These are phyloP conservation scores for Trypanosoma boissoni DNA, from an alignment of 208 protist species.

Conservation along the genomic window DNA sequence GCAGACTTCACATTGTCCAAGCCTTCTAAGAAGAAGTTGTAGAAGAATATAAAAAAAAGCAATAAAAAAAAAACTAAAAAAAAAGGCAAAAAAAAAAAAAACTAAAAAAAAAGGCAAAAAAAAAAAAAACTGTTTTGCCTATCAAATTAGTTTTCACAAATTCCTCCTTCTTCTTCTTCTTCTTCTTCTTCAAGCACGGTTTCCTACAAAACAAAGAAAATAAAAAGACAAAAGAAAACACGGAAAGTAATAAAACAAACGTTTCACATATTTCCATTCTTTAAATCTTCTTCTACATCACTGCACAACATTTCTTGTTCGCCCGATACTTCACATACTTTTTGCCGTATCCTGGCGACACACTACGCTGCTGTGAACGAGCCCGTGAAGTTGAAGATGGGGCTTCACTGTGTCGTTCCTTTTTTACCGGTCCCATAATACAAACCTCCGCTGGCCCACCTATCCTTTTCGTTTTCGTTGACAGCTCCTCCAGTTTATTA, in stretches of 20 bases:
- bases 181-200: too few species aligned
- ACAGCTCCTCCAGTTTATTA: too few species aligned
- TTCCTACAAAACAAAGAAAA: too few species aligned
- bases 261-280: background rate
- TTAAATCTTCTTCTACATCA: background rate
- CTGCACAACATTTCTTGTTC: background rate
- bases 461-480: too few species aligned
- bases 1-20: too few species aligned
- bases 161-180: background rate
- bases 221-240: too few species aligned
- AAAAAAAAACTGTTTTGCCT: too few species aligned
- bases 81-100: background rate
- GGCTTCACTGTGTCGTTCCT: slow-evolving; percentile 1
- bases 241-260: too few species aligned
- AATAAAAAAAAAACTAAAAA: slow-evolving; percentile 10
- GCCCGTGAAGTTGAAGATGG: background rate
- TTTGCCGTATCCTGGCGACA: background rate
- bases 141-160: too few species aligned
- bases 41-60: slow-evolving; percentile 1
- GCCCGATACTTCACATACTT: background rate
- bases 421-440: too few species aligned
- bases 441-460: too few species aligned
- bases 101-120: slow-evolving; percentile 11
- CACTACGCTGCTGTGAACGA: background rate
- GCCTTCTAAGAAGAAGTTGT: too few species aligned